These are phyloP conservation scores for Cerioporus squamosus DNA, from an alignment of 1,284 basidiomycete species.

Conservation along the genomic window DNA sequence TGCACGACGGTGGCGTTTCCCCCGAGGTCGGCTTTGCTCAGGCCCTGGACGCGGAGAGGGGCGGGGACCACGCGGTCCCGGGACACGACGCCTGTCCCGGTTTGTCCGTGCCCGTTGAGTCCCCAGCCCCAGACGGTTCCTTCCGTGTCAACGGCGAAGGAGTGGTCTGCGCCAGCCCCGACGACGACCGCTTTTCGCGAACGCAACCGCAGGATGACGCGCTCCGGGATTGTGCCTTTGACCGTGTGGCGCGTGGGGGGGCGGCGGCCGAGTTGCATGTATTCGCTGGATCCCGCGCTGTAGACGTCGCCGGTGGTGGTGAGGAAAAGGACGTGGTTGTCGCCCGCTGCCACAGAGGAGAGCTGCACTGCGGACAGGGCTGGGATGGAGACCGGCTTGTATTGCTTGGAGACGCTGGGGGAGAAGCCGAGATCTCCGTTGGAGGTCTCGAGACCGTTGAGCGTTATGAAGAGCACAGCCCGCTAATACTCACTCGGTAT, in stretches of 20 bases:
- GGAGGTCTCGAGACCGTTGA: constrained; percentile 49
- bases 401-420: constrained; percentile 63
- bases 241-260: constrained; percentile 54
- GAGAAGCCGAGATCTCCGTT: constrained; percentile 88
- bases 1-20: constrained; percentile 67
- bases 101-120: not conserved
- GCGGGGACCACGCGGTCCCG: constrained; percentile 45
- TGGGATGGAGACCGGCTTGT: constrained; percentile 71
- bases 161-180: constrained; percentile 82
- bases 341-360: constrained; percentile 75
- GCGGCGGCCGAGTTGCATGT: constrained; percentile 84
- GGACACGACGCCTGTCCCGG: constrained; percentile 17
- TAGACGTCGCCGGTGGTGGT: constrained; percentile 85
- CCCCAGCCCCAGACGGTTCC: constrained; percentile 89
- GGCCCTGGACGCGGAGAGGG: constrained; percentile 53
- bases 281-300: constrained; percentile 87
- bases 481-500: constrained; percentile 71
- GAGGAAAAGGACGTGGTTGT: constrained; percentile 86
- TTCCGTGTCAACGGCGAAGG: constrained; percentile 83
- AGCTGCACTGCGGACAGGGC: constrained; percentile 75
- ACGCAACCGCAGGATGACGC: constrained; percentile 70
- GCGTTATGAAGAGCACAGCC: not conserved
- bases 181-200: constrained; percentile 73
- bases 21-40: constrained; percentile 67
- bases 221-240: constrained; percentile 81